These are phyloP conservation scores for Albugo laibachii DNA, from an alignment of 352 stramenopile species.

Conservation along the genomic window DNA sequence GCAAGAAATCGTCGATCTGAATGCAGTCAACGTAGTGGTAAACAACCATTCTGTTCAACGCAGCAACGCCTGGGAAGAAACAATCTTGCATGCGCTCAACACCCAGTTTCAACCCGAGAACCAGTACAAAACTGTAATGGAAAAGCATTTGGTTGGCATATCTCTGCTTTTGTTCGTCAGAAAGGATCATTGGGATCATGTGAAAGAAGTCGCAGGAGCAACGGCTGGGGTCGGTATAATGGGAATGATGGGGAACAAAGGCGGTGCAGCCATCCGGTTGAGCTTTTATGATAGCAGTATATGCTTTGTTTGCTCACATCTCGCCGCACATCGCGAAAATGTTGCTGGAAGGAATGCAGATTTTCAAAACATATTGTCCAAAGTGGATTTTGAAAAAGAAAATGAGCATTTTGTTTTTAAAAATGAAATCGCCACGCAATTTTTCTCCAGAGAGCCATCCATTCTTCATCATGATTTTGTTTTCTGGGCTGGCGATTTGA, in stretches of 20 bases:
- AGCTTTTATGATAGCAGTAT: slow-evolving; percentile 95
- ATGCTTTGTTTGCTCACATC: slow-evolving; percentile 97
- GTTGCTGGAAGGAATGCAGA: slow-evolving; percentile 93
- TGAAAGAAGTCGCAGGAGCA: slow-evolving; percentile 79
- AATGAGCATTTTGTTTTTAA: background rate
- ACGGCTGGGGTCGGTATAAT: slow-evolving; percentile 95
- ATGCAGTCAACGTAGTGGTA: slow-evolving; percentile 97
- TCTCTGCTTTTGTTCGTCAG: slow-evolving; percentile 93
- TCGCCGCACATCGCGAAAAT: slow-evolving; percentile 97
- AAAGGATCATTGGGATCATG: slow-evolving; percentile 29
- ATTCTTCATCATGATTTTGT: slow-evolving; percentile 97
- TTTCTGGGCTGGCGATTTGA: slow-evolving; percentile 91
- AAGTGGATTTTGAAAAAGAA: slow-evolving; percentile 78
- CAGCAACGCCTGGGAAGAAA: slow-evolving; percentile 79
- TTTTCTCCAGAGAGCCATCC: slow-evolving; percentile 27
- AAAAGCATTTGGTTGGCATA: slow-evolving; percentile 94
- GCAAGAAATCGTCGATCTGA: slow-evolving; percentile 99
- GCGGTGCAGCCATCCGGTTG: slow-evolving; percentile 88
- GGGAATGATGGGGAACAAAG: slow-evolving; percentile 99
- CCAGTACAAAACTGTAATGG: slow-evolving; percentile 54
- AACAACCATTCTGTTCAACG: slow-evolving; percentile 90
- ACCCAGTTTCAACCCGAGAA: slow-evolving; percentile 8
- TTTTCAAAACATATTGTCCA: slow-evolving; percentile 94
- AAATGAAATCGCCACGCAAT: slow-evolving; percentile 1
- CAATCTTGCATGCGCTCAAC: slow-evolving; percentile 83